phyloP scores from a whole-genome alignment of 345 rosid genomes.

The Lepidium didymum region DNA sequence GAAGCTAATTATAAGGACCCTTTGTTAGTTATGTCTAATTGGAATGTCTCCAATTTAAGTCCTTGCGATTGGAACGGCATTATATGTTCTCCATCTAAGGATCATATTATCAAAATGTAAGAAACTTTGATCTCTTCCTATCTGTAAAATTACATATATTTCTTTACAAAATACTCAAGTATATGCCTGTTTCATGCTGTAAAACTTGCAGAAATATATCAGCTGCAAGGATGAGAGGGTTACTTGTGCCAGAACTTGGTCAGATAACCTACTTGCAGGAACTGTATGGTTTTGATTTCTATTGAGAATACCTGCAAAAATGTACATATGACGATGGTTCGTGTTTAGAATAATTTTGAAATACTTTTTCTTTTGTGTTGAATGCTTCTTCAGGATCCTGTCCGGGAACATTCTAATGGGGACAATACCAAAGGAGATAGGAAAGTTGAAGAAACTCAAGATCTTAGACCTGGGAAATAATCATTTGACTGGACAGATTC shows the following conservation, averaged over 20 bases:
- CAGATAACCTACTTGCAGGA: conserved; percentile 65
- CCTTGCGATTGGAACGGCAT: conserved; percentile 87
- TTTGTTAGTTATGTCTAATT: conserved; percentile 54
- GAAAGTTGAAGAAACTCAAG: conserved; percentile 64
- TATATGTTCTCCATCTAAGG: conserved; percentile 42
- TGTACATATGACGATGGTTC: neutral
- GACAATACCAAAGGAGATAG: conserved; percentile 75
- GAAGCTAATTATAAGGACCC: conserved; percentile 87
- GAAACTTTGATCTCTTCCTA: conserved; percentile 11
- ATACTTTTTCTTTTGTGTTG: neutral
- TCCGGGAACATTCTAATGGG: conserved; percentile 66
- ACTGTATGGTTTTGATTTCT: conserved; percentile 44
- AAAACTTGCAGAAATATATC: conserved; percentile 64
- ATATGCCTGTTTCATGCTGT: neutral
- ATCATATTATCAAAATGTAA: conserved; percentile 79
- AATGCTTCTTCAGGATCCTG: conserved; percentile 52
- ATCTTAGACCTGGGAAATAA: conserved; percentile 89
- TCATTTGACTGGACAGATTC: conserved; percentile 73
- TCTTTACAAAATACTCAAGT: neutral
- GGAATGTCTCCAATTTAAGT: conserved; percentile 67
- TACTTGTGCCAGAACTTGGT: conserved; percentile 76
- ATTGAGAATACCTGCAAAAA: neutral
- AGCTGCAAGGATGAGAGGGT: conserved; percentile 56
- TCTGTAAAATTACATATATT: neutral
- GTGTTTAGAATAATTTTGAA: neutral